Percentiles rank a stretch among this genome's conserved stretches.
Conservation (phyloP, 2,329 filamentous ascomycete genomes). For the Chrysoporthe cubensis region DNA sequence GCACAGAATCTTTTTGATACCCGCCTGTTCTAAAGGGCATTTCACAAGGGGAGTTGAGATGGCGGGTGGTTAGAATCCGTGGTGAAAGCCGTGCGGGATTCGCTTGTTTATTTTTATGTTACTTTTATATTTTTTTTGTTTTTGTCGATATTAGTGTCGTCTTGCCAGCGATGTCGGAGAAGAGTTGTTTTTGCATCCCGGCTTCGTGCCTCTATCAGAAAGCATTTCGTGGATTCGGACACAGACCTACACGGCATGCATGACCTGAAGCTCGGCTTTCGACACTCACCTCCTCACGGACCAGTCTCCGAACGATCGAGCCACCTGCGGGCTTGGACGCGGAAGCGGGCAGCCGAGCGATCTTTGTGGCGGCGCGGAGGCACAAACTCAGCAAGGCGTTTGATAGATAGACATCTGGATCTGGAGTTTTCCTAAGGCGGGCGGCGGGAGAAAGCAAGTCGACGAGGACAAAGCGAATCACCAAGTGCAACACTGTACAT, state of each 20-base stretch:
- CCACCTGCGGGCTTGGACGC: not conserved
- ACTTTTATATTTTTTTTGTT: not conserved
- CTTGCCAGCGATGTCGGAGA: not conserved
- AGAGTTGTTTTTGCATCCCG: not conserved
- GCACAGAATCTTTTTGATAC: constrained; percentile 26
- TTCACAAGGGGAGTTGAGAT: not conserved
- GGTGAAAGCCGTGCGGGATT: constrained; percentile 7
- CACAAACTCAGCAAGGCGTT: constrained; percentile 2
- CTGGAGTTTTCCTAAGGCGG: not conserved
- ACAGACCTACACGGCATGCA: not conserved
- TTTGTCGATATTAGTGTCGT: not conserved
- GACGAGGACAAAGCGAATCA: not conserved
- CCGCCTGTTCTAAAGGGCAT: constrained; percentile 10
- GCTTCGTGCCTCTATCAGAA: not conserved
- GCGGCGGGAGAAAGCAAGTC: not conserved
- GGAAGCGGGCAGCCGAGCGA: not conserved
- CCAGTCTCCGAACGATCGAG: not conserved
- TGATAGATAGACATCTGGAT: constrained; percentile 5
- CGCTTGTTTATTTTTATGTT: not conserved
- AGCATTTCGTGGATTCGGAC: not conserved
- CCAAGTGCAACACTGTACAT: constrained; percentile 13
- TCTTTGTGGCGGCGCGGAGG: not conserved
- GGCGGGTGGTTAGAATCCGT: constrained; percentile 9
- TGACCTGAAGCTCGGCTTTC: not conserved
- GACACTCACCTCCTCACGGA: not conserved